phyloP scores from a whole-genome alignment of 2,329 filamentous ascomycete genomes.

The Annulohypoxylon truncatum region DNA sequence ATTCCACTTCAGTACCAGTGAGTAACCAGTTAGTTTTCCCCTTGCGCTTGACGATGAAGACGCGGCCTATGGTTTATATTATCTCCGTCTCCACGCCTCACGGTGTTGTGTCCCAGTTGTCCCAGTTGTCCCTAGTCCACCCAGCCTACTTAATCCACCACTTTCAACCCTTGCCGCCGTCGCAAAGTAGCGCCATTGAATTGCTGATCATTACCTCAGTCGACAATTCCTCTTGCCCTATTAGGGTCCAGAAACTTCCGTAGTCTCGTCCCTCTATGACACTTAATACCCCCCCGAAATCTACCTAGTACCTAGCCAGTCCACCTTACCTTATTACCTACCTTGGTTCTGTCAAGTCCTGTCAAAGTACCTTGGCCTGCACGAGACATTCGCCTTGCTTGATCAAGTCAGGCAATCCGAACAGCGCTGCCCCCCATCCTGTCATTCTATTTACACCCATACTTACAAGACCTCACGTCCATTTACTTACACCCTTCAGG shows the following conservation, averaged over 20 bases:
- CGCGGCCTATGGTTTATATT: slow-evolving; percentile 28
- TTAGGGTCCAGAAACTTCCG: slow-evolving; percentile 47
- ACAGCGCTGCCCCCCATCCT: slow-evolving; percentile 16
- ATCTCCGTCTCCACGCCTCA: slow-evolving; percentile 29
- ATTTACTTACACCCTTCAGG: slow-evolving; percentile 14
- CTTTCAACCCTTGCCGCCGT: slow-evolving; percentile 44
- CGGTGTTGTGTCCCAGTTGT: slow-evolving; percentile 4
- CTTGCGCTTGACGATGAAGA: slow-evolving; percentile 21
- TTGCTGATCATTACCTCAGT: slow-evolving; percentile 49
- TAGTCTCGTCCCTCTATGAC: slow-evolving; percentile 38
- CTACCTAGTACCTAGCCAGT: slow-evolving; percentile 18
- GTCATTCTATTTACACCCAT: slow-evolving; percentile 12
- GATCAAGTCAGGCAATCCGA: slow-evolving; percentile 40
- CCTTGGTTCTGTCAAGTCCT: slow-evolving; percentile 27
- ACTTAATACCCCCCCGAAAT: slow-evolving; percentile 38
- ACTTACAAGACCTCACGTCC: neutral
- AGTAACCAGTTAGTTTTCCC: neutral
- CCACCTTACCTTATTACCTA: slow-evolving; percentile 16
- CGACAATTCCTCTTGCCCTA: slow-evolving; percentile 43
- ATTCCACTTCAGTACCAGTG: neutral
- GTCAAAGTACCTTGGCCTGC: slow-evolving; percentile 38
- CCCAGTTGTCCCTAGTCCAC: neutral
- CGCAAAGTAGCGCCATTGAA: slow-evolving; percentile 48
- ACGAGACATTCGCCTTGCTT: slow-evolving; percentile 36
- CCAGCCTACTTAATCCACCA: slow-evolving; percentile 24